phyloP scores from a whole-genome alignment of 345 rosid species.

The Populus ilicifolia region DNA sequence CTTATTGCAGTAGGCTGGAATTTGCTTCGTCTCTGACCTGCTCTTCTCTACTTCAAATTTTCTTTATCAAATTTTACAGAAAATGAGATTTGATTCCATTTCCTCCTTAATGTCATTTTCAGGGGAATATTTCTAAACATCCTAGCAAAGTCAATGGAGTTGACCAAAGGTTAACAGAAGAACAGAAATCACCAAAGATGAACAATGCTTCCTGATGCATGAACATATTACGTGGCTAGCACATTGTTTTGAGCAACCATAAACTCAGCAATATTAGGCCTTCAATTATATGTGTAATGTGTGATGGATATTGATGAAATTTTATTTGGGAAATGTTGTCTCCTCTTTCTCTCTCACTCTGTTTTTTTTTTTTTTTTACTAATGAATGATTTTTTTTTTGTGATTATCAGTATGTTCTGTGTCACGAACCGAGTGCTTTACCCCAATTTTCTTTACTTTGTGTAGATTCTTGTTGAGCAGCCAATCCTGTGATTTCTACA shows the following conservation, averaged over 20 bases:
- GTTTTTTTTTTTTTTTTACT: neutral
- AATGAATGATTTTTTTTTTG: neutral
- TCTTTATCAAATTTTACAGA: neutral
- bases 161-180: slow-evolving; percentile 42
- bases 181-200: neutral
- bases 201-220: neutral
- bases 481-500: too few species aligned
- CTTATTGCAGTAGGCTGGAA: slow-evolving; percentile 74
- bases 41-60: neutral
- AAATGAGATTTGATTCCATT: neutral
- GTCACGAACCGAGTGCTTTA: too few species aligned
- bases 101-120: slow-evolving; percentile 20
- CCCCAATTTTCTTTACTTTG: too few species aligned
- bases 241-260: neutral
- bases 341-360: neutral
- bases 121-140: slow-evolving; percentile 94
- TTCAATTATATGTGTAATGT: neutral
- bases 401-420: too few species aligned
- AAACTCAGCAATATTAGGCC: neutral
- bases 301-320: neutral
- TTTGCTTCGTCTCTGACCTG: neutral
- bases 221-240: neutral
- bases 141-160: slow-evolving; percentile 56
- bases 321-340: neutral
- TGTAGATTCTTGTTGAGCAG: too few species aligned